A percentile compares a stretch with the other conserved stretches of the same genome.
Evolutionary conservation across 495 filamentous ascomycete species (phyloP).

Genomic region (Aspergillus indologenus): DNA sequence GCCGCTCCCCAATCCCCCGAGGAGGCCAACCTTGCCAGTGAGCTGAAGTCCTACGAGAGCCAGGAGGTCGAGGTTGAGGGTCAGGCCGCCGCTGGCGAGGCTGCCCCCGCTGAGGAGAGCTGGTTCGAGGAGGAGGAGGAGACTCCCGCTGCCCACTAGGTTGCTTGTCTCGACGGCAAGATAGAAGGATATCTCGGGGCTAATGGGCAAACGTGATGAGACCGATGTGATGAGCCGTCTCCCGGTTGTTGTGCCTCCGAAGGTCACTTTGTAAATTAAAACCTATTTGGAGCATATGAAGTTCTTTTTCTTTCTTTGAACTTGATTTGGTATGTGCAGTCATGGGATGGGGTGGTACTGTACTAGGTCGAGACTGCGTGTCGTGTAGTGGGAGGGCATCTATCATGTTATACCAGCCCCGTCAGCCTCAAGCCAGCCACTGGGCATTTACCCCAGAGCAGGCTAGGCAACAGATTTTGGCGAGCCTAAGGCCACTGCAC

Average conservation of each 20-base stretch:
- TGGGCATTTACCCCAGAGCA: not conserved
- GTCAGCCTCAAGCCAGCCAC: not conserved
- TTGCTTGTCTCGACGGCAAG: slow-evolving; percentile 30
- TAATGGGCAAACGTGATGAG: slow-evolving; percentile 22
- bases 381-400: not conserved
- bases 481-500: slow-evolving; percentile 5
- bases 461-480: not conserved
- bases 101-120: slow-evolving; percentile 58
- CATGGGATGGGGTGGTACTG: not conserved
- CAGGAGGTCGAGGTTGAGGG: slow-evolving; percentile 95
- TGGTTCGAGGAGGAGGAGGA: slow-evolving; percentile 70
- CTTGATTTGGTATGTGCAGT: not conserved
- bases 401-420: not conserved
- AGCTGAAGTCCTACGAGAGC: slow-evolving; percentile 87
- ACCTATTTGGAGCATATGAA: slow-evolving; percentile 41
- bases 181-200: slow-evolving; percentile 29
- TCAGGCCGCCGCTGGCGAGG: slow-evolving; percentile 57
- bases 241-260: slow-evolving; percentile 35
- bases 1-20: slow-evolving; percentile 82
- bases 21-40: slow-evolving; percentile 84
- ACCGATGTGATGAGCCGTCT: slow-evolving; percentile 20
- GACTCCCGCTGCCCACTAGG: slow-evolving; percentile 48
- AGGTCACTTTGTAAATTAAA: slow-evolving; percentile 46
- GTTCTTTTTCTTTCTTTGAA: slow-evolving; percentile 18
- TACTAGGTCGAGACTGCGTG: too few species aligned